These are phyloP conservation scores for Pseudocercospora fijiensis DNA, from an alignment of 2,329 filamentous ascomycete genomes.

Conservation along the genomic window DNA sequence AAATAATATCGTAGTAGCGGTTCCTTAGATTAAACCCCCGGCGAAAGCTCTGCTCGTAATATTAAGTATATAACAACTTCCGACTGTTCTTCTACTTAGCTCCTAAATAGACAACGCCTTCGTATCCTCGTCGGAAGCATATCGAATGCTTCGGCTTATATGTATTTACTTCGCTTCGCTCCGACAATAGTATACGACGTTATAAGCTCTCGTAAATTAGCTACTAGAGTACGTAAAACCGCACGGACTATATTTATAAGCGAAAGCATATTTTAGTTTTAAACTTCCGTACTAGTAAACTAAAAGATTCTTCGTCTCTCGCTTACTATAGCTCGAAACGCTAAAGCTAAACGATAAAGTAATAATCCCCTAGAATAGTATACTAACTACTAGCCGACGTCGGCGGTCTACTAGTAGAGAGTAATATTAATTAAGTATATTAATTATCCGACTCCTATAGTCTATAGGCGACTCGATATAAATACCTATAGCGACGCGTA, in stretches of 20 bases:
- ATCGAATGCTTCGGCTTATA: too few relatives aligned
- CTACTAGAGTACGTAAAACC: background rate
- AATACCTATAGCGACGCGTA: background rate
- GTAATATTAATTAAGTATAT: background rate
- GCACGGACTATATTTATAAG: background rate
- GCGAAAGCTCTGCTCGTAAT: too few relatives aligned
- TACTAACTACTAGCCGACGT: background rate
- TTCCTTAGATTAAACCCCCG: too few relatives aligned
- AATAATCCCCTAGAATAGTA: background rate
- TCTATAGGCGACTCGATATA: background rate
- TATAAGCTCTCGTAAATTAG: background rate
- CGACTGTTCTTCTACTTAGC: too few relatives aligned
- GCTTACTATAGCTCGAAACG: background rate
- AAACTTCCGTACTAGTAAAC: too few relatives aligned
- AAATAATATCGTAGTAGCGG: too few relatives aligned
- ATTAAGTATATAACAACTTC: too few relatives aligned
- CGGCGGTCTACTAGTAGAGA: background rate
- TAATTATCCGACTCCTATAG: background rate
- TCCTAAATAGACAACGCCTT: too few relatives aligned
- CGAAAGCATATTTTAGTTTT: background rate
- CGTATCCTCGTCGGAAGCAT: too few relatives aligned
- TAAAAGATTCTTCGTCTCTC: background rate
- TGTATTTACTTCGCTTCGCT: too few relatives aligned
- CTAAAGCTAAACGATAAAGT: background rate
- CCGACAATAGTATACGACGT: too few relatives aligned